phyloP scores from a whole-genome alignment of 139 green algal genomes.

The Eudorina sp. region DNA sequence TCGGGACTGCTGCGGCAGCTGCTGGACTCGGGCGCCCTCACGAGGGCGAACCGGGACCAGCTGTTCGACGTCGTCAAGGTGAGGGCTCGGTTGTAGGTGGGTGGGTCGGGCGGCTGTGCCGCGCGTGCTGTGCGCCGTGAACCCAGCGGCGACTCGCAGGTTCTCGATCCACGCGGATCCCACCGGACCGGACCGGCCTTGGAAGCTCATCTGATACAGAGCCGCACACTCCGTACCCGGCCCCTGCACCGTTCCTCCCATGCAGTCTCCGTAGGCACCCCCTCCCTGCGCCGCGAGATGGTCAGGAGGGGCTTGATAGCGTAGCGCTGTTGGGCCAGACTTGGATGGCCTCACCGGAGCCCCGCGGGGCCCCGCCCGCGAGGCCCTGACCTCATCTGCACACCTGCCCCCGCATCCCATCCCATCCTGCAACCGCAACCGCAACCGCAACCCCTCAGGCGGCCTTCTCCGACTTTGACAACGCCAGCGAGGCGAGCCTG shows the following conservation, averaged over 20 bases:
- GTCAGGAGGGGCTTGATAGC: too few species aligned
- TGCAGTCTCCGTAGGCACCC: too few species aligned
- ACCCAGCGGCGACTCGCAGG: too few species aligned
- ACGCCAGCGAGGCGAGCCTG: constrained; percentile 37
- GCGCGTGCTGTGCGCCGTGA: too few species aligned
- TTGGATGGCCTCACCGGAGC: background rate
- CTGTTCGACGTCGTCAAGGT: constrained; percentile 52
- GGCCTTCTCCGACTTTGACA: constrained; percentile 37
- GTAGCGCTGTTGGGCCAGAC: too few species aligned
- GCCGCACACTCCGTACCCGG: background rate
- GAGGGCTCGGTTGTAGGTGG: background rate
- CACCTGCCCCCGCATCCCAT: background rate
- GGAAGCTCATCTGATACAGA: too few species aligned
- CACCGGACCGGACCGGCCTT: too few species aligned
- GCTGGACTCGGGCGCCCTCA: constrained; percentile 56
- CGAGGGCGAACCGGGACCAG: constrained; percentile 31
- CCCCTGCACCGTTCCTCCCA: background rate
- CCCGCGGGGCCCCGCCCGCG: too few species aligned
- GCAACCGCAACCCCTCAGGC: background rate
- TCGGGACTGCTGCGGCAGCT: constrained; percentile 80
- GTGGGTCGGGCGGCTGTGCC: too few species aligned
- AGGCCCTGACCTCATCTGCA: background rate
- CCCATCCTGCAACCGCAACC: background rate
- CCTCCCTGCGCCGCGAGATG: too few species aligned
- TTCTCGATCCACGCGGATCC: too few species aligned